Evolutionary conservation across 306 rosid genomes (phyloP), one percentile per base, ranked within the genome.

Genomic region (cucumber (Cucumis sativus)): DNA sequence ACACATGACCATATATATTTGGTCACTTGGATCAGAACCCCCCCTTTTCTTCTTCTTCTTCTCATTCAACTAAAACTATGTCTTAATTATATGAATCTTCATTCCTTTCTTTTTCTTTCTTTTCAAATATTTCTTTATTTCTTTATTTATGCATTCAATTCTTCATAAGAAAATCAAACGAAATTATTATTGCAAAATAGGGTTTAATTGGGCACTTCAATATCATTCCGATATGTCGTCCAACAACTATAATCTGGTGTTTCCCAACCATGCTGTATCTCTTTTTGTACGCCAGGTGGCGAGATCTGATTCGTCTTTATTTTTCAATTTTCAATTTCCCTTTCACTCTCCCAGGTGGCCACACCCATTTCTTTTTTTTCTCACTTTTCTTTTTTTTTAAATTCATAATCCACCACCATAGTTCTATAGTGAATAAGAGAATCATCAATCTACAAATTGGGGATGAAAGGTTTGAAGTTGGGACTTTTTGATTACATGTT

Each of bases 221-320:
- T 33, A 33, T 33, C 37, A 33, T 33, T 33, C 37, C 37, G 37
- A 33, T 4, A 33, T 33, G 37, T 33, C 35, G 35, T 37, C 78
- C 81, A 62, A 70, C 9, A 77, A 21, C 1, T 28, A 28, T 28
- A 2, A 72, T 82, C 79, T 59, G 81, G 43, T 73, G 82, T 10
- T 73, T 49, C 8, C 20, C 54, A 39, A 10, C 37, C 11, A 45
- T 61, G 28, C 39, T 79, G 47, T 61, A 56, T 14, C 40, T 30
- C 16, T 41, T 10, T 11, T 1, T 0, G 2, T 33, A 8, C 1
- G 2, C 18, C 20, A 35, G 6, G 23, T 65, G 72, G 51, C 28
- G 28, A 7, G 2, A n/a, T 4, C 7, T 18, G 47, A 64, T 35
- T 35, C n/a, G 7, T 23, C 18, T 28, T 11, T 8, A 5, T 9